Conservation (phyloP, 305 asterid species). For the Fraxinus baroniana region DNA sequence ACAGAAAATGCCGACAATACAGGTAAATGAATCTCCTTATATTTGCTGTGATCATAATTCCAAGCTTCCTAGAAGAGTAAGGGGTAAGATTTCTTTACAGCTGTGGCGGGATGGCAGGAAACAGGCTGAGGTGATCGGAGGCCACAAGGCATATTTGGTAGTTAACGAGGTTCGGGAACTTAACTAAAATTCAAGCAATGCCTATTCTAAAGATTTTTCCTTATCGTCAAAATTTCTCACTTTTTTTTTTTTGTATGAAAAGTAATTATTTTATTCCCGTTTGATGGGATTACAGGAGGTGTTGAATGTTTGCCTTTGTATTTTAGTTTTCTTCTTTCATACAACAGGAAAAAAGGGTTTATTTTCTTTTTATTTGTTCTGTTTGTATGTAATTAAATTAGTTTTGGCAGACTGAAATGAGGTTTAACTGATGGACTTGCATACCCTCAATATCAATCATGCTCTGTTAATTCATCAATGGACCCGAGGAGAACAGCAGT, state of each 20-base stretch:
- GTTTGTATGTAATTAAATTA: not conserved
- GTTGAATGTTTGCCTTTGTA: not conserved
- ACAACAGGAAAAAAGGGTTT: not conserved
- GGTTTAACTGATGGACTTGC: not conserved
- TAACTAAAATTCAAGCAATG: slow-evolving; percentile 8
- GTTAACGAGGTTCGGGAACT: slow-evolving; percentile 65
- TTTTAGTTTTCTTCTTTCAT: not conserved
- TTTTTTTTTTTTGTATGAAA: not conserved
- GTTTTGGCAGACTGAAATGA: not conserved
- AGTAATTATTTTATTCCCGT: not conserved
- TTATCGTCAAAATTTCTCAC: not conserved
- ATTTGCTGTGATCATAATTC: not conserved
- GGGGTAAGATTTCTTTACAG: not conserved
- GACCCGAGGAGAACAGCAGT: not conserved
- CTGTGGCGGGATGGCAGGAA: slow-evolving; percentile 84
- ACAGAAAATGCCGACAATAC: slow-evolving; percentile 97
- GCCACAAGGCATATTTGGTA: slow-evolving; percentile 76
- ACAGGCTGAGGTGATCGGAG: slow-evolving; percentile 82
- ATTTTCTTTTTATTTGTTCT: not conserved
- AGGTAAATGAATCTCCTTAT: slow-evolving; percentile 44
- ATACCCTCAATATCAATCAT: not conserved
- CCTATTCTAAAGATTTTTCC: not conserved
- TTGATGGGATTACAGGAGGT: not conserved
- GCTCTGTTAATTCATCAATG: not conserved
- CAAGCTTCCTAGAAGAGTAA: not conserved